These are phyloP conservation scores for Zalaria sp. DNA, from an alignment of 2,329 filamentous ascomycete species.

Conservation along the genomic window DNA sequence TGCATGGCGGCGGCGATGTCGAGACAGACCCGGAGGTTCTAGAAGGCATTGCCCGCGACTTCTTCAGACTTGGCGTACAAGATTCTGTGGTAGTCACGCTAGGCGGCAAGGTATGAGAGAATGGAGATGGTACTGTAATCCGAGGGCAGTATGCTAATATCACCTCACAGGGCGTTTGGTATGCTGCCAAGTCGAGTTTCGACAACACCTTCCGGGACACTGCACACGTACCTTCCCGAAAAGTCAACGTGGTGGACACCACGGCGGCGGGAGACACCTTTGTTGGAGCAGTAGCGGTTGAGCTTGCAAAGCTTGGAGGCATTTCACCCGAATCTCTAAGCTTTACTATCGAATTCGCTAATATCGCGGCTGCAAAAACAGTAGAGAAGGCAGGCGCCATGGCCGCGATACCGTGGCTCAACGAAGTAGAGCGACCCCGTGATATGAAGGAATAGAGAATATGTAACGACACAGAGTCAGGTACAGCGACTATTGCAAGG, in stretches of 20 bases:
- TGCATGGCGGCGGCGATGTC: slow-evolving; percentile 37
- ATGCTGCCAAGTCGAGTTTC: slow-evolving; percentile 11
- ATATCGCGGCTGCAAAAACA: slow-evolving; percentile 49
- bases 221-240: slow-evolving; percentile 36
- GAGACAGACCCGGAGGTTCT: slow-evolving; percentile 12
- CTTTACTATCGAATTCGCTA: slow-evolving; percentile 46
- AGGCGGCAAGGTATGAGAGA: slow-evolving; percentile 48
- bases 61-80: slow-evolving; percentile 54
- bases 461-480: too few species aligned
- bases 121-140: not conserved
- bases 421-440: slow-evolving; percentile 27
- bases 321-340: slow-evolving; percentile 33
- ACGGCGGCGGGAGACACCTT: slow-evolving; percentile 93
- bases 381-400: slow-evolving; percentile 52
- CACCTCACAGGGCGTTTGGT: slow-evolving; percentile 16
- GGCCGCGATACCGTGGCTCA: slow-evolving; percentile 51
- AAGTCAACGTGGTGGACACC: slow-evolving; percentile 74
- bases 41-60: slow-evolving; percentile 30
- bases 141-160: too few species aligned
- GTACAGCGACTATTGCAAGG: too few species aligned
- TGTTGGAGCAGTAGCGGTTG: slow-evolving; percentile 72
- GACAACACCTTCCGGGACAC: not conserved
- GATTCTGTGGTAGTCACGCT: slow-evolving; percentile 78
- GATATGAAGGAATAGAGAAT: too few species aligned
- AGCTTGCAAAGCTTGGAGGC: slow-evolving; percentile 42